Percentiles rank a stretch among this genome's conserved stretches.
Evolutionary conservation across 1,284 basidiomycete genomes (phyloP).

Genomic region (Puccinia novopanici): DNA sequence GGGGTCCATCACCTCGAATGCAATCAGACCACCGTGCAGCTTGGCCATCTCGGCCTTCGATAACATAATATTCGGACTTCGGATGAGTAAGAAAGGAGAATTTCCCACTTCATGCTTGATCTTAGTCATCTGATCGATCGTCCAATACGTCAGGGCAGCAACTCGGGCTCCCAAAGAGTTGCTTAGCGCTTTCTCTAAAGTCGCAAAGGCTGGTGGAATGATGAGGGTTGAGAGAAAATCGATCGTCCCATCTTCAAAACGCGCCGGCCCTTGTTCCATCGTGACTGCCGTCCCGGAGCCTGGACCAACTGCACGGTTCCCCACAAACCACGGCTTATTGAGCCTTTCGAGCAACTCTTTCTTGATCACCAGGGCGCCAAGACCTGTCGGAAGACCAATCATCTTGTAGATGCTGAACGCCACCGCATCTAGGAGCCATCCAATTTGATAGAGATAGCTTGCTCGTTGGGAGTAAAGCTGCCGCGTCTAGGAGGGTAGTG

Average conservation of each 20-base stretch:
- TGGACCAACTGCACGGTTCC: conserved; percentile 78
- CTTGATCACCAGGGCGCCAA: conserved; percentile 75
- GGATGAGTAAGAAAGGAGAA: conserved; percentile 22
- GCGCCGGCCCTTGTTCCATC: conserved; percentile 60
- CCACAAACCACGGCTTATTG: conserved; percentile 76
- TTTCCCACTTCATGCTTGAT: conserved; percentile 26
- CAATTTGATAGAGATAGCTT: conserved; percentile 65
- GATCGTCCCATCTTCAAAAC: conserved; percentile 43
- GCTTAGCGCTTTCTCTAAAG: conserved; percentile 14
- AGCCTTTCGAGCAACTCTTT: conserved; percentile 65
- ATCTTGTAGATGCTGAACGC: conserved; percentile 83
- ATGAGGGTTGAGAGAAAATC: conserved; percentile 33
- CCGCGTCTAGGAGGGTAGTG: conserved; percentile 72
- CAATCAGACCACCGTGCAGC: conserved; percentile 35
- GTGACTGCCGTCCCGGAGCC: conserved; percentile 72
- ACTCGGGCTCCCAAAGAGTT: conserved; percentile 22
- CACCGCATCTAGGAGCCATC: conserved; percentile 75
- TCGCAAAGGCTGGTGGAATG: conserved; percentile 32
- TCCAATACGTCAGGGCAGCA: conserved; percentile 41
- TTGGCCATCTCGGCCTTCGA: conserved; percentile 34
- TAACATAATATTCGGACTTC: conserved; percentile 33
- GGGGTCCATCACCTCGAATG: conserved; percentile 31
- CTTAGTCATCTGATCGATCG: conserved; percentile 25
- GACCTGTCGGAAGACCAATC: conserved; percentile 81
- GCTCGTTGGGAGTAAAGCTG: conserved; percentile 74